Base-by-base conservation (phyloP, 495 filamentous ascomycete species). In the Glarea lozoyensis region DNA sequence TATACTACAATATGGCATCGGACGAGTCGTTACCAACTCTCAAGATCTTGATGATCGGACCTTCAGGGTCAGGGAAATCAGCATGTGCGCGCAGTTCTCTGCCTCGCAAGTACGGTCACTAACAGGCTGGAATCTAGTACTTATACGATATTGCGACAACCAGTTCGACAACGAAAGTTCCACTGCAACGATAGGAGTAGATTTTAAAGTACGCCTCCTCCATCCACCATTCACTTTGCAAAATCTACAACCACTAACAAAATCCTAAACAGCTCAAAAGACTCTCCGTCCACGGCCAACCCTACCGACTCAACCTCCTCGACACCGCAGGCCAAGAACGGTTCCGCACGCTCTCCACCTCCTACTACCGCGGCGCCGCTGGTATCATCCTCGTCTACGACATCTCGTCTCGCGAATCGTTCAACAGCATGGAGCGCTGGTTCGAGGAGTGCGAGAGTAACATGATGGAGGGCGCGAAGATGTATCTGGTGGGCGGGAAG, bases 331-430 rank as follows among this genome's bases (percentile, higher is more conserved):
- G 71, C 15, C 69, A 74, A 63, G 76, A 80, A 50, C 59, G 76
- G 16, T 78, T 79, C 58, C 72, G 73, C 43, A 75, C 76, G 6
- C 63, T 80, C 32, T 76, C 75, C 2, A 76, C 70, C 42, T 69
- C 64, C 44, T 79, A 76, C 57, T 79, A 80, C 60, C 73, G 76
- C 22, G 73, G 72, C 35, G 73, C 75, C 2, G 74, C 78, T 45
- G 76, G 64, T 46, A 69, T 79, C 41, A 66, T 79, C 44, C 55
- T 80, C 18, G 72, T 78, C 31, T 80, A 78, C 56, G 76, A 79
- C 49, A 69, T 79, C 29, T 69, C 70, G 12, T 73, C 61, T 48
- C 52, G 68, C 24, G 69, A 73, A 30, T 69, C 62, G 44, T 79
- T 79, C 45, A 55, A 67, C 16, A 60, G 66, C 31, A 73, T 79